Percentiles rank a stretch among this genome's conserved stretches.
Evolutionary conservation across 495 filamentous ascomycete genomes (phyloP).

Genomic region (Bathelium albidoporum): DNA sequence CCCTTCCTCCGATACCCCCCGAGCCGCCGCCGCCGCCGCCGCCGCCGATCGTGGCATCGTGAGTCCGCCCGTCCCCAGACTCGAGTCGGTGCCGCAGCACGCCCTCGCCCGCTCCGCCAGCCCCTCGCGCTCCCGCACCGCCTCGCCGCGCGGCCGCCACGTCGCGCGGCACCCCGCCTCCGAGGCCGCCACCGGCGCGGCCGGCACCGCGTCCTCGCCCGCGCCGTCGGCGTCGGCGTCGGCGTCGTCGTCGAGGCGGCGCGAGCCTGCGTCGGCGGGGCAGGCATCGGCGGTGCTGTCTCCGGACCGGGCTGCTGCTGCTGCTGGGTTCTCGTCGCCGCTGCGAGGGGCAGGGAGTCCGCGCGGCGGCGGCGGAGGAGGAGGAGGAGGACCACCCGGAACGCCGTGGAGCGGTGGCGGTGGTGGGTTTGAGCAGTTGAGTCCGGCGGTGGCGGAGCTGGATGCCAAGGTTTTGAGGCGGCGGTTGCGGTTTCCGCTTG

Average conservation of each 20-base stretch:
- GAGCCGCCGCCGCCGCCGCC: constrained; percentile 1
- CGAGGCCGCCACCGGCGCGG: background rate
- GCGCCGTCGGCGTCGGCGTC: constrained; percentile 7
- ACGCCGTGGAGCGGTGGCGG: background rate
- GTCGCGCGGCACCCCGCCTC: background rate
- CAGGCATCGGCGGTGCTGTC: background rate
- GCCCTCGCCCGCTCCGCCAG: background rate
- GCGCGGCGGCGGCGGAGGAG: background rate
- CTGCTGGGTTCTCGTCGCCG: background rate
- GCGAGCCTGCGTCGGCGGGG: background rate
- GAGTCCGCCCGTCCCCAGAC: background rate
- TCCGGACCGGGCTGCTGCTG: constrained; percentile 9
- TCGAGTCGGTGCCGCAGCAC: background rate
- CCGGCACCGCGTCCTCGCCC: constrained; percentile 9
- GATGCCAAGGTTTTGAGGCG: constrained; percentile 8
- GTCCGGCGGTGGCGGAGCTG: constrained; percentile 5
- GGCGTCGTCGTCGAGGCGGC: background rate
- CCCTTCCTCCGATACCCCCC: constrained; percentile 22
- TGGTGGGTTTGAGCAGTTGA: background rate
- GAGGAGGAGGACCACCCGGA: too few species aligned
- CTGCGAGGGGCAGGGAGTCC: constrained; percentile 10
- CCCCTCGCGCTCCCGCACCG: background rate
- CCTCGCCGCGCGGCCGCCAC: background rate
- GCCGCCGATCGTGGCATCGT: background rate
- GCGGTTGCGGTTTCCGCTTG: constrained; percentile 10